A percentile compares a stretch with the other conserved stretches of the same genome.
phyloP scores from a whole-genome alignment of 148 eudicot species.

The Cornus florida region DNA sequence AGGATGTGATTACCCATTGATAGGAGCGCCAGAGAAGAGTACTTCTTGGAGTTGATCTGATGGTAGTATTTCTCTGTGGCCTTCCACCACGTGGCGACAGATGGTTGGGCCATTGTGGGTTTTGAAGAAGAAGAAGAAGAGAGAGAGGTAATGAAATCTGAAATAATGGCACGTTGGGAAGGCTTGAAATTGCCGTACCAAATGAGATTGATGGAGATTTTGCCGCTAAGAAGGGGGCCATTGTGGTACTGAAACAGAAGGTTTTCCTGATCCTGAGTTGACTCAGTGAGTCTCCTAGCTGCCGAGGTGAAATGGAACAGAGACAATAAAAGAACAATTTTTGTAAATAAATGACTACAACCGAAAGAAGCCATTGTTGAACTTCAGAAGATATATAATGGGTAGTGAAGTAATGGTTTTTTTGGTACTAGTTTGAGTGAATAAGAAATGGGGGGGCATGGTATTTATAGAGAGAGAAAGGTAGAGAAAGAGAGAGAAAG shows the following conservation, averaged over 20 bases:
- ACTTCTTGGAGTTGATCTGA: neutral
- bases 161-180: conserved; percentile 40
- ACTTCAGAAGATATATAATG: too few species aligned
- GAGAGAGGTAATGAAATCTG: conserved; percentile 37
- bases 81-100: conserved; percentile 50
- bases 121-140: conserved; percentile 9
- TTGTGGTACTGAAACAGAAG: conserved; percentile 33
- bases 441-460: too few species aligned
- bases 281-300: conserved; percentile 12
- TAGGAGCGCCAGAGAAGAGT: neutral
- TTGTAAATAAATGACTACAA: neutral
- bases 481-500: too few species aligned
- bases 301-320: conserved; percentile 9
- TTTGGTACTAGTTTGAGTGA: too few species aligned
- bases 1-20: conserved; percentile 30
- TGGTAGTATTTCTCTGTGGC: conserved; percentile 23
- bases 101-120: conserved; percentile 20
- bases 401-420: too few species aligned
- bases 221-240: conserved; percentile 43
- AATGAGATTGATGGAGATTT: conserved; percentile 42
- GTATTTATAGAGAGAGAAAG: too few species aligned
- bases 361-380: neutral
- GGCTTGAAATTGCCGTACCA: conserved; percentile 55
- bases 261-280: conserved; percentile 25
- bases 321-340: neutral